Evolutionary conservation across 2,329 filamentous ascomycete species (phyloP).

Genomic region (Aspergillus novoparasiticus): DNA sequence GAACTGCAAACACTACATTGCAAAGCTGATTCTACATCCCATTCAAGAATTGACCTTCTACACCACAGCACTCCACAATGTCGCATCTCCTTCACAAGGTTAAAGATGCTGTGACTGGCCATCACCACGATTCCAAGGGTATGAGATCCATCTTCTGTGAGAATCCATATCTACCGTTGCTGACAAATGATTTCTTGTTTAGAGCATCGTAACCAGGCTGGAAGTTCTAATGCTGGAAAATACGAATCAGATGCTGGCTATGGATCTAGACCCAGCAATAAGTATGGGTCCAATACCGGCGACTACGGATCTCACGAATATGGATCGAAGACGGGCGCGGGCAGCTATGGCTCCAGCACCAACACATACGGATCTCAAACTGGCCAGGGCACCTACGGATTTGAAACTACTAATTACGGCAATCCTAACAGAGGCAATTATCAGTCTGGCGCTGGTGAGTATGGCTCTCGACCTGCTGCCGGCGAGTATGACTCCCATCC

Average conservation of each 20-base stretch:
- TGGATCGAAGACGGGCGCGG: neutral
- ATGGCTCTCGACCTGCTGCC: constrained; percentile 25
- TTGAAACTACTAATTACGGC: constrained; percentile 5
- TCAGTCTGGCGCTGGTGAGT: constrained; percentile 38
- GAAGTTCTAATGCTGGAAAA: neutral
- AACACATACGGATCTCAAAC: constrained; percentile 8
- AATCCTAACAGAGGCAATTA: neutral
- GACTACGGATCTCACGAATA: constrained; percentile 1
- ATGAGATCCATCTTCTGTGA: constrained; percentile 3
- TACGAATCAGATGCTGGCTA: constrained; percentile 7
- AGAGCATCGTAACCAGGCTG: neutral
- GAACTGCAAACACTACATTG: neutral
- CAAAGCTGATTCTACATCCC: neutral
- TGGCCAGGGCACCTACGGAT: constrained; percentile 15
- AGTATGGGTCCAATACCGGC: constrained; percentile 10
- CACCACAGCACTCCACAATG: constrained; percentile 35
- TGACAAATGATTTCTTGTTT: neutral
- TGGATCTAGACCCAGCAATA: constrained; percentile 7
- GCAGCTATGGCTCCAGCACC: constrained; percentile 10
- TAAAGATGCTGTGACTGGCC: constrained; percentile 47
- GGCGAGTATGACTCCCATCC: neutral
- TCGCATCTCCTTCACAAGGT: constrained; percentile 51
- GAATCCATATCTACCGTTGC: neutral
- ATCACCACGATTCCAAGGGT: constrained; percentile 28
- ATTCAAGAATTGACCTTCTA: neutral